A percentile compares a stretch with the other conserved stretches of the same genome.
Evolutionary conservation across 768 basidiomycete genomes (phyloP).

Genomic region (Pleurotus eryngii): DNA sequence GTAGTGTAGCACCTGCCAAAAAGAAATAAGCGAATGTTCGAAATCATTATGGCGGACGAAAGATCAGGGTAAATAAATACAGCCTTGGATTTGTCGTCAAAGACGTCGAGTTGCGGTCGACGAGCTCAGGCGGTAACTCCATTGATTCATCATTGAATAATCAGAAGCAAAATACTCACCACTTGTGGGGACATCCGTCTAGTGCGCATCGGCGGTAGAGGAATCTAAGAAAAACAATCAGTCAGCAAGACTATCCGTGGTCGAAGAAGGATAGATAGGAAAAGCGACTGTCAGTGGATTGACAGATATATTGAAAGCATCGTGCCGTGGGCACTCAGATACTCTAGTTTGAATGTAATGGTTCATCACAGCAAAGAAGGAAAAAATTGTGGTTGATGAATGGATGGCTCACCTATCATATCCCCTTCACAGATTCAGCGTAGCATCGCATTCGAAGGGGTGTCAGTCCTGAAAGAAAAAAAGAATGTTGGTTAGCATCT

Average conservation of each 20-base stretch:
- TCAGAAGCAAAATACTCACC: constrained; percentile 31
- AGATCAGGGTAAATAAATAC: constrained; percentile 63
- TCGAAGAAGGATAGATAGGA: background rate
- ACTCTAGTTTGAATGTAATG: constrained; percentile 87
- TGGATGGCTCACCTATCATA: background rate
- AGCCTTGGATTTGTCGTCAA: constrained; percentile 83
- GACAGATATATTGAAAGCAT: constrained; percentile 66
- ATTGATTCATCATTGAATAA: constrained; percentile 53
- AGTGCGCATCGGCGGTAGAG: background rate
- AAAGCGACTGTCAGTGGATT: constrained; percentile 52
- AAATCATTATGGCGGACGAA: background rate
- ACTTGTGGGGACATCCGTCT: background rate
- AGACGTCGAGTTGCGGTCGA: constrained; percentile 25
- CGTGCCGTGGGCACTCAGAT: constrained; percentile 71
- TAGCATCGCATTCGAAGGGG: too few relatives aligned
- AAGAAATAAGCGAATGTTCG: background rate
- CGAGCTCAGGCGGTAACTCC: constrained; percentile 86
- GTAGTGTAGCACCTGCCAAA: background rate
- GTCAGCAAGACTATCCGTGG: constrained; percentile 2
- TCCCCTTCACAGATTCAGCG: too few relatives aligned
- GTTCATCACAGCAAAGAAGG: constrained; percentile 44
- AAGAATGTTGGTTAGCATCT: too few relatives aligned
- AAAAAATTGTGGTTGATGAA: background rate
- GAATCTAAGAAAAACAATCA: constrained; percentile 3
- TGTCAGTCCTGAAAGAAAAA: too few relatives aligned